Conservation (phyloP, 1,284 basidiomycete species). For the Vanrija pseudolonga region DNA sequence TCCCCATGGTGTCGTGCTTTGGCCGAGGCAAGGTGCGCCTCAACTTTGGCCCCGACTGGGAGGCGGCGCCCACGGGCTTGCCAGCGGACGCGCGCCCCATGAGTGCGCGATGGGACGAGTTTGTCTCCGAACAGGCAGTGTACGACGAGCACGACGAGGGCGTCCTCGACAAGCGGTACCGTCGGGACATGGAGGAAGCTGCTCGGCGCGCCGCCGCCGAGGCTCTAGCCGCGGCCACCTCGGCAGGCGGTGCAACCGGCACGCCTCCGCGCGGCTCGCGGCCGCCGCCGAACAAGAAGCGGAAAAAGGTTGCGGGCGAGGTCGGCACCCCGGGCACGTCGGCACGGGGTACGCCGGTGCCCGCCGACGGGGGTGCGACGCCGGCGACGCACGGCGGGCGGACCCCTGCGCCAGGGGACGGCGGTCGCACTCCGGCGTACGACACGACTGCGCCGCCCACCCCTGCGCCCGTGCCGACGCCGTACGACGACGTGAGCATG, state of each 20-base stretch:
- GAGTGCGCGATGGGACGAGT: conserved; percentile 41
- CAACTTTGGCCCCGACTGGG: conserved; percentile 84
- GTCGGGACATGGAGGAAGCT: conserved; percentile 23
- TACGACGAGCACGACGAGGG: conserved; percentile 45
- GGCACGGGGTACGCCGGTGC: not conserved
- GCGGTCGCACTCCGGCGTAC: no score
- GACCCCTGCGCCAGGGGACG: no score
- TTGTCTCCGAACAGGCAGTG: conserved; percentile 32
- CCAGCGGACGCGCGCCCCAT: conserved; percentile 25
- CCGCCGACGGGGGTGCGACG: not conserved
- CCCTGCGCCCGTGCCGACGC: not conserved
- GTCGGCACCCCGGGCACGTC: not conserved
- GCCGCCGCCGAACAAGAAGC: not conserved
- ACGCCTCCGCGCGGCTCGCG: not conserved
- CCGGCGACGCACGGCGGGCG: not conserved
- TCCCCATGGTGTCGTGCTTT: conserved; percentile 89
- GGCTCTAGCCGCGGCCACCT: not conserved
- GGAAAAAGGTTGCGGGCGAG: not conserved
- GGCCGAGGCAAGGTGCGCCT: conserved; percentile 79
- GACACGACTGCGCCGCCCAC: not conserved
- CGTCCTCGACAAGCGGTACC: conserved; percentile 20
- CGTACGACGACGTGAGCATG: not conserved
- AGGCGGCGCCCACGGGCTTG: conserved; percentile 58
- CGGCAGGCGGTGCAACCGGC: not conserved
- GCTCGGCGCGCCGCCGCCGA: not conserved